These are phyloP conservation scores for Stagonosporopsis cucurbitacearum DNA, from an alignment of 2,329 filamentous ascomycete genomes.

Conservation along the genomic window DNA sequence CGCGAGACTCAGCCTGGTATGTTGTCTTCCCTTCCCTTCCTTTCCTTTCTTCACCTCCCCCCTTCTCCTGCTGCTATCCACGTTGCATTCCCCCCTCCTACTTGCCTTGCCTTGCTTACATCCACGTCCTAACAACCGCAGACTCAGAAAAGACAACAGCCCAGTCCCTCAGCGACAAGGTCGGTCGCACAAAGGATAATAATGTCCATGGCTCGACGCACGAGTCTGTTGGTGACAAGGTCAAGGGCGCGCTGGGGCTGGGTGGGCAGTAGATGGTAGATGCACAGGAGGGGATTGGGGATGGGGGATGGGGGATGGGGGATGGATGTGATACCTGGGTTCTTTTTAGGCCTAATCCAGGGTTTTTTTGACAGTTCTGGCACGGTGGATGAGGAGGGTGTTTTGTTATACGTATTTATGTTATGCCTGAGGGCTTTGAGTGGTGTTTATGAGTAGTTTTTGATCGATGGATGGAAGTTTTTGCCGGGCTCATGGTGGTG, in stretches of 20 bases:
- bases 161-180: slow-evolving; percentile 57
- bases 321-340: background rate
- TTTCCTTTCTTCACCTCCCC: background rate
- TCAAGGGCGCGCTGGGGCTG: slow-evolving; percentile 56
- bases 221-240: slow-evolving; percentile 53
- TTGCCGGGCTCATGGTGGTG: too few species aligned
- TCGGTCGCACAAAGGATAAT: slow-evolving; percentile 49
- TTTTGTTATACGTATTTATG: slow-evolving; percentile 33
- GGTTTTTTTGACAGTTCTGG: background rate
- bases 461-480: too few species aligned
- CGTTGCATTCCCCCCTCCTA: background rate
- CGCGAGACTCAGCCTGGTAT: slow-evolving; percentile 49
- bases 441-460: too few species aligned
- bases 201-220: slow-evolving; percentile 47
- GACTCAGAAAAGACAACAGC: slow-evolving; percentile 62
- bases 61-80: too few species aligned
- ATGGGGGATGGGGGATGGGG: too few species aligned
- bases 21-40: slow-evolving; percentile 9
- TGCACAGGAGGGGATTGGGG: background rate
- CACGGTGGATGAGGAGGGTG: background rate
- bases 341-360: slow-evolving; percentile 5
- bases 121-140: slow-evolving; percentile 1
- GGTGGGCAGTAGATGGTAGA: slow-evolving; percentile 44
- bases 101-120: background rate
- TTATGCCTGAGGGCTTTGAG: slow-evolving; percentile 22